These are phyloP conservation scores for Tricholoma terreum DNA, from an alignment of 768 basidiomycete species.

Conservation along the genomic window DNA sequence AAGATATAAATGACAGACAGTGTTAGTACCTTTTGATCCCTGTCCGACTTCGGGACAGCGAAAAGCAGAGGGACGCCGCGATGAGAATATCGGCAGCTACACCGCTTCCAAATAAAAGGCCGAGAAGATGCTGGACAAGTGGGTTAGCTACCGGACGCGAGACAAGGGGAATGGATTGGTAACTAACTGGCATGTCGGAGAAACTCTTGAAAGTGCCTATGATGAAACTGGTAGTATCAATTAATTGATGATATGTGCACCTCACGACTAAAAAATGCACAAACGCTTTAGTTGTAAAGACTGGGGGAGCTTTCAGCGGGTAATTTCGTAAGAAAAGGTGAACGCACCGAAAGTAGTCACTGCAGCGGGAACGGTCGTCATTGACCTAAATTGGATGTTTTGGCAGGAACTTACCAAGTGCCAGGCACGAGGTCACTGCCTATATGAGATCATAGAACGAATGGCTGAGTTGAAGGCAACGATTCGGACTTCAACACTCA, in stretches of 20 bases:
- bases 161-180: background rate
- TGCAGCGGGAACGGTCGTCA: background rate
- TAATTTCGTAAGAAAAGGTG: background rate
- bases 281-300: slow-evolving; percentile 27
- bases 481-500: slow-evolving; percentile 4
- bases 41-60: slow-evolving; percentile 28
- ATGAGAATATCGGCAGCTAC: slow-evolving; percentile 41
- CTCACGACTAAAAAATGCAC: slow-evolving; percentile 7
- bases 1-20: background rate
- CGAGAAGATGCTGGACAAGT: slow-evolving; percentile 25
- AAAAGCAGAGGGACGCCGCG: slow-evolving; percentile 31
- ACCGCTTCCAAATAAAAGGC: slow-evolving; percentile 28
- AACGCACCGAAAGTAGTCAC: slow-evolving; percentile 16
- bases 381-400: background rate
- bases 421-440: slow-evolving; percentile 12
- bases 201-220: slow-evolving; percentile 23
- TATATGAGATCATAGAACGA: background rate
- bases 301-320: slow-evolving; percentile 10
- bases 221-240: slow-evolving; percentile 24
- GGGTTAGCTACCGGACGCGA: background rate
- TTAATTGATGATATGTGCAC: background rate
- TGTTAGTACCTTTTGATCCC: slow-evolving; percentile 24
- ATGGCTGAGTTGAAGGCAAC: too few species aligned
- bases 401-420: slow-evolving; percentile 13
- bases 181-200: slow-evolving; percentile 23